A percentile compares a stretch with the other conserved stretches of the same genome.
Conservation (phyloP, 495 filamentous ascomycete species). For the Xylaria palmicola region DNA sequence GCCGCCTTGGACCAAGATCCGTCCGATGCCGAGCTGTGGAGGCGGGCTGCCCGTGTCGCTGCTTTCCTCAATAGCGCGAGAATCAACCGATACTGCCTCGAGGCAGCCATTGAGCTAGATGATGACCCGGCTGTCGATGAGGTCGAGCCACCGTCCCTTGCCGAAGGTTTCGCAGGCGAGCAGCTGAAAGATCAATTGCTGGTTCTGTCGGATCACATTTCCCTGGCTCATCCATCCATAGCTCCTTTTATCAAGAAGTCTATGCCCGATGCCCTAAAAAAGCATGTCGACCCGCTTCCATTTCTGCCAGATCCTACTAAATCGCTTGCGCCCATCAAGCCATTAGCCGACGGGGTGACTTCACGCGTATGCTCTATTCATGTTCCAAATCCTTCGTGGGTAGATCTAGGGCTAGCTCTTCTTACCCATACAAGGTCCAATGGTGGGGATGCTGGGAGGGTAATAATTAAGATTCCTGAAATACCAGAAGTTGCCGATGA, state of each 20-base stretch:
- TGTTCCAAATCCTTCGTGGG: conserved; percentile 38
- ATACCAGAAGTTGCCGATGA: conserved; percentile 33
- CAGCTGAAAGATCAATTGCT: conserved; percentile 67
- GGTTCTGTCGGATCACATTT: conserved; percentile 69
- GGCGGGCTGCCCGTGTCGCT: conserved; percentile 75
- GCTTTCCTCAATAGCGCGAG: conserved; percentile 72
- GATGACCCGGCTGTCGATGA: conserved; percentile 69
- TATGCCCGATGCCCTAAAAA: conserved; percentile 61
- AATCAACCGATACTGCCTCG: conserved; percentile 81
- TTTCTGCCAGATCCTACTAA: conserved; percentile 63
- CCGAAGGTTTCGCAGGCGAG: conserved; percentile 80
- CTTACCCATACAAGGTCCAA: conserved; percentile 29
- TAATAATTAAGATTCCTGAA: conserved; percentile 29
- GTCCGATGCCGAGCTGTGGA: conserved; percentile 92
- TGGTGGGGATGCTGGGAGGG: conserved; percentile 20
- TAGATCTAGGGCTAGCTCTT: conserved; percentile 41
- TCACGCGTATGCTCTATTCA: conserved; percentile 49
- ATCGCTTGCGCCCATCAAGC: conserved; percentile 27
- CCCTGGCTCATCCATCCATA: conserved; percentile 66
- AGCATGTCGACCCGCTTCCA: conserved; percentile 71
- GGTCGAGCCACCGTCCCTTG: conserved; percentile 74
- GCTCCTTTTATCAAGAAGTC: conserved; percentile 59
- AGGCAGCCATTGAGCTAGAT: conserved; percentile 85
- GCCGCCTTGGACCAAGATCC: conserved; percentile 86
- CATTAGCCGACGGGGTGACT: conserved; percentile 47